phyloP scores from a whole-genome alignment of 2,329 filamentous ascomycete genomes.

The Colletotrichum plurivorum region DNA sequence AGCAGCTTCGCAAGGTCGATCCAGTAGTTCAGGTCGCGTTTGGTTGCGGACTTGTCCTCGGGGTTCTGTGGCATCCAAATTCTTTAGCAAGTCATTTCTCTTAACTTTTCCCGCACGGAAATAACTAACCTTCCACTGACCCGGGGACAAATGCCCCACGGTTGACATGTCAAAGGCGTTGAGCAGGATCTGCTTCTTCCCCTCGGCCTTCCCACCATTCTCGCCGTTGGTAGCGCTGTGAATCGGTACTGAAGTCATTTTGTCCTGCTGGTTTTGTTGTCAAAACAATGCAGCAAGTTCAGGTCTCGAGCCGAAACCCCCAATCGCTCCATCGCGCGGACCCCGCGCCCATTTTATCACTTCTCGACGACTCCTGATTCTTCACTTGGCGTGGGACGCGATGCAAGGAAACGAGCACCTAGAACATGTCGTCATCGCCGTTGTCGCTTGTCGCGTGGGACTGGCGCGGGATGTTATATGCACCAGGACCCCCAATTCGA shows the following conservation, averaged over 20 bases:
- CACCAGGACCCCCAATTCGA: slow-evolving; percentile 22
- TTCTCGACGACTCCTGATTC: background rate
- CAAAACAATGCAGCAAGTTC: background rate
- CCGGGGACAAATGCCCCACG: slow-evolving; percentile 74
- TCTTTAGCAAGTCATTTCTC: background rate
- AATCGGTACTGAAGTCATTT: slow-evolving; percentile 32
- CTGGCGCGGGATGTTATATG: slow-evolving; percentile 27
- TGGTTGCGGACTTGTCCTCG: slow-evolving; percentile 71
- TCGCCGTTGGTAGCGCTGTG: slow-evolving; percentile 14
- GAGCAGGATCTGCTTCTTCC: slow-evolving; percentile 61
- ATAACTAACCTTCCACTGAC: slow-evolving; percentile 75
- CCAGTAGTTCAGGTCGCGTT: slow-evolving; percentile 74
- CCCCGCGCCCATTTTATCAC: background rate
- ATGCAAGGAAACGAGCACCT: background rate
- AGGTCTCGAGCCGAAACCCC: background rate
- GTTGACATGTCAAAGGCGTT: slow-evolving; percentile 75
- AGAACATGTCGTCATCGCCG: slow-evolving; percentile 36
- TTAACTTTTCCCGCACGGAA: too few relatives aligned
- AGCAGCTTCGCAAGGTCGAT: slow-evolving; percentile 73
- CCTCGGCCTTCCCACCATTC: background rate
- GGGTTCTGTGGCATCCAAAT: slow-evolving; percentile 63
- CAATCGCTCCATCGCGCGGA: background rate
- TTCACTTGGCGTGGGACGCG: slow-evolving; percentile 5
- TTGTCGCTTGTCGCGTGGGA: slow-evolving; percentile 32
- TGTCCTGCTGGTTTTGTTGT: background rate